Evolutionary conservation across 352 stramenopile genomes (phyloP).

Genomic region (Phytophthora capsici): DNA sequence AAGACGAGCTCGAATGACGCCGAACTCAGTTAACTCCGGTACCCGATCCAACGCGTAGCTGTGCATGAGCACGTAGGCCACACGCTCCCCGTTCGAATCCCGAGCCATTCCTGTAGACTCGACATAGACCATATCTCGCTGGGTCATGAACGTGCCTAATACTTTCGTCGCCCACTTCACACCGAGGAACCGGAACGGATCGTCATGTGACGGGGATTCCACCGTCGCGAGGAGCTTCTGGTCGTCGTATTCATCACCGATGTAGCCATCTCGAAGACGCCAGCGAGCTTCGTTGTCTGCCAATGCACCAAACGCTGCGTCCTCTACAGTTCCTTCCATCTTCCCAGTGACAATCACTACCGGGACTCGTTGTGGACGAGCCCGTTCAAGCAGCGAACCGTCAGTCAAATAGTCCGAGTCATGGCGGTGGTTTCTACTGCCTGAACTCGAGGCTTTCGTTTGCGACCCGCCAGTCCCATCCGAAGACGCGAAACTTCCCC

Average conservation of each 20-base stretch:
- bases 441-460: slow-evolving; percentile 29
- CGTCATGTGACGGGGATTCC: slow-evolving; percentile 26
- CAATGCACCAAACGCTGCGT: slow-evolving; percentile 39
- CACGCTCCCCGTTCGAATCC: slow-evolving; percentile 38
- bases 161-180: slow-evolving; percentile 47
- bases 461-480: slow-evolving; percentile 9
- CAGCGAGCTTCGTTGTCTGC: slow-evolving; percentile 41
- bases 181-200: slow-evolving; percentile 52
- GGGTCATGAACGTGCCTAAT: slow-evolving; percentile 35
- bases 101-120: slow-evolving; percentile 39
- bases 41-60: slow-evolving; percentile 45
- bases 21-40: slow-evolving; percentile 37
- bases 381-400: slow-evolving; percentile 34
- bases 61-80: slow-evolving; percentile 41
- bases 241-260: slow-evolving; percentile 43
- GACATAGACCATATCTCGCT: slow-evolving; percentile 47
- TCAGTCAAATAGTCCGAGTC: slow-evolving; percentile 43
- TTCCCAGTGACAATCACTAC: slow-evolving; percentile 40
- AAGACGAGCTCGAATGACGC: slow-evolving; percentile 41
- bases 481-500: slow-evolving; percentile 24
- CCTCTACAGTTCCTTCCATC: slow-evolving; percentile 45
- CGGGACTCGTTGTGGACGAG: slow-evolving; percentile 28
- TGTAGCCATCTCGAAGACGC: slow-evolving; percentile 44
- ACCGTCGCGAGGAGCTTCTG: slow-evolving; percentile 44
- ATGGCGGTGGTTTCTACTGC: slow-evolving; percentile 12